Conservation (phyloP, 768 basidiomycete genomes). For the Hygrocybe punicea region DNA sequence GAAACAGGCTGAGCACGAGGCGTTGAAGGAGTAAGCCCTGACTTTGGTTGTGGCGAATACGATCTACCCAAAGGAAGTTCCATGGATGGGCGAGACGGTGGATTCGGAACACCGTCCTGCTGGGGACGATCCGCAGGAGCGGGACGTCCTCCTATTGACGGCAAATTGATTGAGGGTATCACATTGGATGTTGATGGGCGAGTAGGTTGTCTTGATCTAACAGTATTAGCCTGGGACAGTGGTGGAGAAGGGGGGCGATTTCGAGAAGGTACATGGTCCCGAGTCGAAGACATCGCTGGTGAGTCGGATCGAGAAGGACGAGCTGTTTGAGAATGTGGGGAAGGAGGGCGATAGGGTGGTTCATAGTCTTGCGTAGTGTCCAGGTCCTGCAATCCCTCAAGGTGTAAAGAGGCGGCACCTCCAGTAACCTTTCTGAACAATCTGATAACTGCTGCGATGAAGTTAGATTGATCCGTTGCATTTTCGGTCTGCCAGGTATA, state of each 20-base stretch:
- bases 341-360: constrained; percentile 14
- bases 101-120: not conserved
- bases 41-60: not conserved
- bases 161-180: constrained; percentile 24
- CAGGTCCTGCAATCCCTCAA: constrained; percentile 56
- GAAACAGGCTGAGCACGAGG: constrained; percentile 18
- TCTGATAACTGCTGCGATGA: constrained; percentile 64
- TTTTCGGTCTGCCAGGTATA: constrained; percentile 90
- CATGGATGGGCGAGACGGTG: constrained; percentile 20
- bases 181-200: constrained; percentile 41
- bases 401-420: constrained; percentile 45
- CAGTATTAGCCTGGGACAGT: constrained; percentile 27
- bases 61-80: constrained; percentile 16
- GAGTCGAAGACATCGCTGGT: constrained; percentile 27
- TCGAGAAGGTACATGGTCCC: constrained; percentile 14
- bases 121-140: not conserved
- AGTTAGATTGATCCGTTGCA: constrained; percentile 64
- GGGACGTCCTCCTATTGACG: not conserved
- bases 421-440: constrained; percentile 52
- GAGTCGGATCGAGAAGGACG: constrained; percentile 40
- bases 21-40: not conserved
- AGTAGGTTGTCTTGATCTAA: constrained; percentile 25
- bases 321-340: constrained; percentile 19
- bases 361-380: constrained; percentile 26
- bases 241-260: constrained; percentile 35